These are phyloP conservation scores for Neurospora terricola DNA, from an alignment of 495 filamentous ascomycete species.

Conservation along the genomic window DNA sequence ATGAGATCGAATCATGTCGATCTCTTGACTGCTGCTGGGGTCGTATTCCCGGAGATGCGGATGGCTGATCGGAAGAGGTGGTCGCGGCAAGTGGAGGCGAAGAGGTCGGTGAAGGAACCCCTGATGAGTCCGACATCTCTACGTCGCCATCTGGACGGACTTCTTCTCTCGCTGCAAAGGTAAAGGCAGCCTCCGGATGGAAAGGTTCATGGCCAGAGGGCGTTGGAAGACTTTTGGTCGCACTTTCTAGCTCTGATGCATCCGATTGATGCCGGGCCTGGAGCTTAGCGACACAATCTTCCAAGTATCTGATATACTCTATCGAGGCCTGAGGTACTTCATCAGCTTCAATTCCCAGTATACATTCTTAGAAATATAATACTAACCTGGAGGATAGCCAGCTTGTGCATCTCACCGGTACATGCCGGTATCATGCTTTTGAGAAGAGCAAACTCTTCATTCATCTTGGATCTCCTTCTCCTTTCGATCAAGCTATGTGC, in stretches of 20 bases:
- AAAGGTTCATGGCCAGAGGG: conserved; percentile 16
- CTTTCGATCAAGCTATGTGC: conserved; percentile 94
- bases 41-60: conserved; percentile 38
- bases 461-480: conserved; percentile 91
- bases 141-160: conserved; percentile 20
- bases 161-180: neutral
- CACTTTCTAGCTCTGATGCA: conserved; percentile 4
- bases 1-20: conserved; percentile 38
- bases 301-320: conserved; percentile 90
- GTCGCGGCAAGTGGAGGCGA: conserved; percentile 17
- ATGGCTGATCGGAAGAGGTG: conserved; percentile 27
- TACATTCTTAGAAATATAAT: neutral
- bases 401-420: conserved; percentile 91
- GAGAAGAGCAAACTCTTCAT: conserved; percentile 89
- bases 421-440: conserved; percentile 97
- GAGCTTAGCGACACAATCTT: conserved; percentile 75
- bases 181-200: conserved; percentile 10
- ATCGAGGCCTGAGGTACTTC: conserved; percentile 63
- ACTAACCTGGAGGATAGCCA: conserved; percentile 85
- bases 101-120: conserved; percentile 22
- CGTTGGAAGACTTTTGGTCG: conserved; percentile 13
- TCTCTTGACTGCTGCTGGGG: conserved; percentile 26
- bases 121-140: conserved; percentile 37
- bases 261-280: conserved; percentile 46
- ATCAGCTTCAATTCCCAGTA: conserved; percentile 2